Evolutionary conservation across 2,329 filamentous ascomycete genomes (phyloP), one percentile per base, ranked within the genome.

Genomic region (Penicillium corylophilum): DNA sequence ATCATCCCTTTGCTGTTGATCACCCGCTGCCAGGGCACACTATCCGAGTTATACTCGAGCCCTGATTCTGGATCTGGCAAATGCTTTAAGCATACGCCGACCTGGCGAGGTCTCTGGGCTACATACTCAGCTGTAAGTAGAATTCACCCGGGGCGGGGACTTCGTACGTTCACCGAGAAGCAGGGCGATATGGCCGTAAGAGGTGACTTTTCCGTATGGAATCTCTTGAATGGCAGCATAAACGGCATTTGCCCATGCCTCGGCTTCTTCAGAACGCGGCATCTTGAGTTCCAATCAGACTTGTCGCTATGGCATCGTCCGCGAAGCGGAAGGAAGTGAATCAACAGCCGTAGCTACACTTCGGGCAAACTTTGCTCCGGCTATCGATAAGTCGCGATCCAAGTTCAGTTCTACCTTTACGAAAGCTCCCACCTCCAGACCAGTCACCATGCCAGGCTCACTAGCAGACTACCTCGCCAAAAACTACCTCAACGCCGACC

Each of bases 11-110:
- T 93, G 13, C 89, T 77, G 70, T 93, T 96, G 68, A 97, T 88
- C 53, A 97, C 89, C 51, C 94, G 80, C 76, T 97, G 93, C 93
- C 93, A 97, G 0, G 93, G 93, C 3, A 97, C 93, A 59, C 87
- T 96, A 22, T 77, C 78, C 53, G 81, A 78, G 70, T 96, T 87
- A 74, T 87, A 95, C 51, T 75, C 70, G 47, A 73, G 70, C 40
- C 72, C 72, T 31, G 70, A 73, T 0, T 74, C 69, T 0, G 76
- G 63, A 51, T 82, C 55, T 1, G 91, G 83, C 12, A 97, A 83
- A 68, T 96, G 87, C 70, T 96, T 96, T 23, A 97, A 82, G 71
- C 89, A 95, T 42, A 94, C 80, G 47, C 93, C 93, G 6, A 97
- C 92, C 74, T 97, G 93, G 51, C 92, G 83, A 1, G 87, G 84